phyloP scores from a whole-genome alignment of 257 asterid species.

The Nicotiana obtusifolia region DNA sequence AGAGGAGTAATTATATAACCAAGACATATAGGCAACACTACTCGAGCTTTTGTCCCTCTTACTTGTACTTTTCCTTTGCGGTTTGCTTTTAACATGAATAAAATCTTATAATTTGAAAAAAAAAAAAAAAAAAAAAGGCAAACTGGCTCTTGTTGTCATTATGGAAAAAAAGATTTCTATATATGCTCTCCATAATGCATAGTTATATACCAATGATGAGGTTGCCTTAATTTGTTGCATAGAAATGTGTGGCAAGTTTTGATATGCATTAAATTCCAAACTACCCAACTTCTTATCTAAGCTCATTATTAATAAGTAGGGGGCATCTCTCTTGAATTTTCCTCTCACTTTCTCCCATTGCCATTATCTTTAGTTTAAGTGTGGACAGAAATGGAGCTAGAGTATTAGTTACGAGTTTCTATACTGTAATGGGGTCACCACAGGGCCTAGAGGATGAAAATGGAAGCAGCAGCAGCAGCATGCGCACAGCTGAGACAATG shows the following conservation, averaged over 20 bases:
- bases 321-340: background rate
- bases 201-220: background rate
- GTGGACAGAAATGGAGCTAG: too few relatives aligned
- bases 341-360: background rate
- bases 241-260: constrained; percentile 51
- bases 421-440: too few relatives aligned
- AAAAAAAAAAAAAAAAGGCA: too few relatives aligned
- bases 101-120: too few relatives aligned
- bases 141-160: background rate
- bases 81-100: too few relatives aligned
- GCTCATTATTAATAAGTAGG: constrained; percentile 32
- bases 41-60: too few relatives aligned
- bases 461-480: constrained; percentile 35
- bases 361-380: too few relatives aligned
- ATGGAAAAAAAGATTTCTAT: background rate
- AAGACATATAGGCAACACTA: too few relatives aligned
- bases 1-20: too few relatives aligned
- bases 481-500: constrained; percentile 59
- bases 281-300: constrained; percentile 31
- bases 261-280: constrained; percentile 50
- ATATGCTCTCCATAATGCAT: background rate
- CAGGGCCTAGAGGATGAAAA: constrained; percentile 12
- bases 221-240: constrained; percentile 13
- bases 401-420: too few relatives aligned
- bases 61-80: too few relatives aligned